phyloP scores from a whole-genome alignment of 345 rosid species.

The Salix arbutifolia region DNA sequence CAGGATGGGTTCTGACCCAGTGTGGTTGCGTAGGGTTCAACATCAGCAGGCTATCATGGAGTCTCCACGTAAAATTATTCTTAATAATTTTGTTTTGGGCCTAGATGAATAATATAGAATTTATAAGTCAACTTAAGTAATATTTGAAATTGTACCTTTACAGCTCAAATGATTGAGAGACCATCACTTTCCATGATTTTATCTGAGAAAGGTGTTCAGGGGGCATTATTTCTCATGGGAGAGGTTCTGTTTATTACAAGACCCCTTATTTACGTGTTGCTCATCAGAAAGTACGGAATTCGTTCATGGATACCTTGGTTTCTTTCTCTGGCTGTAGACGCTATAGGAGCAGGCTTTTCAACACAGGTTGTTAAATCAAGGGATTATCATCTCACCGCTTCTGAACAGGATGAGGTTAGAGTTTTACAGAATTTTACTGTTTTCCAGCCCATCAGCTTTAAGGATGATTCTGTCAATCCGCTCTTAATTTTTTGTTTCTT shows the following conservation, averaged over 20 bases:
- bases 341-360: slow-evolving; percentile 52
- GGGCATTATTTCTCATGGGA: slow-evolving; percentile 59
- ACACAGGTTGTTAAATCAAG: slow-evolving; percentile 35
- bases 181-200: slow-evolving; percentile 47
- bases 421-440: not conserved
- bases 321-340: slow-evolving; percentile 67
- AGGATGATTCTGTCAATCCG: not conserved
- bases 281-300: slow-evolving; percentile 68
- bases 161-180: slow-evolving; percentile 43
- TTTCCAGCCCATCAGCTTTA: not conserved
- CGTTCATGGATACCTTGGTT: slow-evolving; percentile 95
- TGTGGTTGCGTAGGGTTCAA: slow-evolving; percentile 58
- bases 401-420: slow-evolving; percentile 78
- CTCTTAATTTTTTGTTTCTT: not conserved
- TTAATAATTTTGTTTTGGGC: slow-evolving; percentile 1
- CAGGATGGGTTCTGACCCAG: slow-evolving; percentile 42
- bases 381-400: slow-evolving; percentile 38
- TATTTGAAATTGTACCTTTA: slow-evolving; percentile 7
- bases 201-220: slow-evolving; percentile 62
- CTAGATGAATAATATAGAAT: not conserved
- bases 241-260: slow-evolving; percentile 74
- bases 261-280: slow-evolving; percentile 87
- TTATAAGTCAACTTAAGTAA: slow-evolving; percentile 7
- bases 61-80: slow-evolving; percentile 41
- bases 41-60: slow-evolving; percentile 57